A percentile compares a stretch with the other conserved stretches of the same genome.
These are phyloP conservation scores for Penicillium decumbens DNA, from an alignment of 2,329 filamentous ascomycete genomes.

Conservation along the genomic window DNA sequence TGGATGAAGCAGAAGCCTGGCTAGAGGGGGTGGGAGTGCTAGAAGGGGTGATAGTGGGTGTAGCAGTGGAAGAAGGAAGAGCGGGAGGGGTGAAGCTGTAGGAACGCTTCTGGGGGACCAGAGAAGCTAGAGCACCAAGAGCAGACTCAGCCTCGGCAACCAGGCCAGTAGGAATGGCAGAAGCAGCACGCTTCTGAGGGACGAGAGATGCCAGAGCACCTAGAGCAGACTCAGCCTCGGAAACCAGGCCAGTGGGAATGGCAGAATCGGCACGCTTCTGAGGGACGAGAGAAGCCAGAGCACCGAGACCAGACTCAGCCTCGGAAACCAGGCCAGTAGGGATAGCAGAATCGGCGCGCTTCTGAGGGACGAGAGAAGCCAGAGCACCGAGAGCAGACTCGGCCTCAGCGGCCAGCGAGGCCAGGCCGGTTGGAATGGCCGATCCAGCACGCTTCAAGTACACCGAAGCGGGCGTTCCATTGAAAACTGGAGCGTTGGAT, in stretches of 20 bases:
- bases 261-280: constrained; percentile 6
- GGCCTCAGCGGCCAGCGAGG: constrained; percentile 6
- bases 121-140: constrained; percentile 1
- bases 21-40: background rate
- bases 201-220: constrained; percentile 3
- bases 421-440: constrained; percentile 6
- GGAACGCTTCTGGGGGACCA: constrained; percentile 6
- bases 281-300: constrained; percentile 4
- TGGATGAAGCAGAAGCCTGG: background rate
- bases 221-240: constrained; percentile 4
- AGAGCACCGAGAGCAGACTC: constrained; percentile 3
- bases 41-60: constrained; percentile 1
- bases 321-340: constrained; percentile 8
- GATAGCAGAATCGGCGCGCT: constrained; percentile 1
- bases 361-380: constrained; percentile 4
- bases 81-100: background rate
- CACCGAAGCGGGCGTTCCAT: constrained; percentile 1
- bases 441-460: constrained; percentile 7
- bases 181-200: constrained; percentile 4
- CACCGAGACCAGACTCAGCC: constrained; percentile 3
- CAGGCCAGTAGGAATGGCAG: constrained; percentile 7
- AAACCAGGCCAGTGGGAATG: constrained; percentile 5
- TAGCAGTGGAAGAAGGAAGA: constrained; percentile 1
- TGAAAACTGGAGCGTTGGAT: background rate
- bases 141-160: constrained; percentile 5